These are phyloP conservation scores for apple (Malus domestica) DNA, from an alignment of 306 rosid genomes.

Conservation along the genomic window ASM211411v1 NC_041800.1:1654001-1654500, in stretches of 20 bases:
- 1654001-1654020: neutral
- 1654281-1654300: slow-evolving; percentile 2
- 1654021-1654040: neutral
- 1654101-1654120: neutral
- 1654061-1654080: neutral
- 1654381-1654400: slow-evolving; percentile 39
- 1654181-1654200: slow-evolving; percentile 34
- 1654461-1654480: neutral
- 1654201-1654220: slow-evolving; percentile 20
- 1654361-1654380: slow-evolving; percentile 40
- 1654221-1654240: slow-evolving; percentile 6
- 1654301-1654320: slow-evolving; percentile 17
- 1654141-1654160: neutral
- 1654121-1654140: slow-evolving; percentile 20
- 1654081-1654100: neutral
- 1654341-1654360: slow-evolving; percentile 34
- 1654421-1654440: slow-evolving; percentile 34
- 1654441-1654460: neutral
- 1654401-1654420: slow-evolving; percentile 36
- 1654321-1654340: slow-evolving; percentile 26
- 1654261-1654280: slow-evolving; percentile 16
- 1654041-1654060: neutral
- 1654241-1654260: slow-evolving; percentile 16
- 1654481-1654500: neutral
- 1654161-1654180: slow-evolving; percentile 44